Evolutionary conservation across 768 basidiomycete species (phyloP).

Genomic region (Mycena chlorophos): DNA sequence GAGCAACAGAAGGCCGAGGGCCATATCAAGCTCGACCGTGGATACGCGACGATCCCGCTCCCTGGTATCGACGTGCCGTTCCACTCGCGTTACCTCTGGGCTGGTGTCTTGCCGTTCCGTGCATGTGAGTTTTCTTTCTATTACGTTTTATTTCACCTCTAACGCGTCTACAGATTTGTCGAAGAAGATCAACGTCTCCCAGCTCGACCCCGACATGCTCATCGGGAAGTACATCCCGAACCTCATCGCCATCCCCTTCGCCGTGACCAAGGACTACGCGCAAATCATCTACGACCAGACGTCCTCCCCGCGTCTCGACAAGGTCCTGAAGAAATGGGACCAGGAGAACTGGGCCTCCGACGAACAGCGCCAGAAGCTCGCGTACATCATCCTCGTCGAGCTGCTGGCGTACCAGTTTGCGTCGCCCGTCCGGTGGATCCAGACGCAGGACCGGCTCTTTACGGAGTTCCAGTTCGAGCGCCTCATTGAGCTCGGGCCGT

Average conservation of each 20-base stretch:
- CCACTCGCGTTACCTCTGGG: slow-evolving; percentile 99
- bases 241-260: slow-evolving; percentile 86
- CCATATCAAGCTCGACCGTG: slow-evolving; percentile 92
- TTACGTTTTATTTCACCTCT: slow-evolving; percentile 1
- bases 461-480: slow-evolving; percentile 84
- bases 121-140: slow-evolving; percentile 63
- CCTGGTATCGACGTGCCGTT: slow-evolving; percentile 99
- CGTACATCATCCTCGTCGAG: slow-evolving; percentile 95
- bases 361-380: slow-evolving; percentile 88
- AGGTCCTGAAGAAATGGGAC: slow-evolving; percentile 93
- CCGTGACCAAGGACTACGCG: slow-evolving; percentile 81
- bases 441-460: slow-evolving; percentile 96
- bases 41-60: slow-evolving; percentile 92
- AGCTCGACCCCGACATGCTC: slow-evolving; percentile 93
- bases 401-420: slow-evolving; percentile 97
- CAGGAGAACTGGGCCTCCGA: slow-evolving; percentile 81
- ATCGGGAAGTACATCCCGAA: slow-evolving; percentile 97
- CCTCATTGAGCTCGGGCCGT: slow-evolving; percentile 93
- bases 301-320: slow-evolving; percentile 90
- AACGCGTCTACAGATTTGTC: slow-evolving; percentile 66
- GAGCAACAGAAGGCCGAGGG: slow-evolving; percentile 82
- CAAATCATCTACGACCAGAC: slow-evolving; percentile 97
- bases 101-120: slow-evolving; percentile 95
- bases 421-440: slow-evolving; percentile 98
- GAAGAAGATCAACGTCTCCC: slow-evolving; percentile 92